Base-by-base conservation (phyloP, 2,329 filamentous ascomycete species). In the Alternaria viburni region DNA sequence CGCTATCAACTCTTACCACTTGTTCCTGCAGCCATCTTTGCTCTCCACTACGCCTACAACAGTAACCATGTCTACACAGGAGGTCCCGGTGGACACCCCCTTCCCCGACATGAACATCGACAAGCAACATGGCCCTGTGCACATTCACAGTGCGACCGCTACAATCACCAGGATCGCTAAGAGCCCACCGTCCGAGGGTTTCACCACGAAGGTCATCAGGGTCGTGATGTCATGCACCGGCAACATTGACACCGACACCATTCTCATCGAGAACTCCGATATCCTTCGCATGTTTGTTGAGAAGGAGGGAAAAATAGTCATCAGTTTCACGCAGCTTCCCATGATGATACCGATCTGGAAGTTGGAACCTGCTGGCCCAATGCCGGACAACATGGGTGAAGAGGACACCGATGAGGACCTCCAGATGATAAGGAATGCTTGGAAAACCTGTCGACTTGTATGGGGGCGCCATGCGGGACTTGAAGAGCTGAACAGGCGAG, bases 231-330 rank as follows among this genome's bases (percentile, higher is more conserved):
- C n/a, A 25, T 58, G 56, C 15, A 54, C 51, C 10, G 36, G 36
- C 32, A 26, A 44, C 46, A 9, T 51, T 11, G 30, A 43, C 30
- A 58, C 46, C 17, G 12, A 43, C 5, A 50, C 28, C 8, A 51
- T 58, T 3, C 12, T 58, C 7, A 19, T 51, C 46, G 32, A 58
- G 19, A 32, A 58, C 17, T 5, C 32, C 15, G 41, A 21, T 13
- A n/a, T 58, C 21, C 56, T 58, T 8, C 30, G 32, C 21, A 58
- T 51, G 56, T 58, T 58, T 28, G n/a, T 21, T 17, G 13, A 30
- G 11, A 30, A 19, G 23, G 2, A 30, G 2, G 15, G 12, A 8
- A 26, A 32, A 6, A 19, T 43, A 15, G 8, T 28, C 30, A 30
- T 58, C n/a, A 46, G 43, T 28, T 6, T 51, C 15, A 19, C n/a